Conservation (phyloP, 2,329 filamentous ascomycete species). For the Erysiphe pulchra region DNA sequence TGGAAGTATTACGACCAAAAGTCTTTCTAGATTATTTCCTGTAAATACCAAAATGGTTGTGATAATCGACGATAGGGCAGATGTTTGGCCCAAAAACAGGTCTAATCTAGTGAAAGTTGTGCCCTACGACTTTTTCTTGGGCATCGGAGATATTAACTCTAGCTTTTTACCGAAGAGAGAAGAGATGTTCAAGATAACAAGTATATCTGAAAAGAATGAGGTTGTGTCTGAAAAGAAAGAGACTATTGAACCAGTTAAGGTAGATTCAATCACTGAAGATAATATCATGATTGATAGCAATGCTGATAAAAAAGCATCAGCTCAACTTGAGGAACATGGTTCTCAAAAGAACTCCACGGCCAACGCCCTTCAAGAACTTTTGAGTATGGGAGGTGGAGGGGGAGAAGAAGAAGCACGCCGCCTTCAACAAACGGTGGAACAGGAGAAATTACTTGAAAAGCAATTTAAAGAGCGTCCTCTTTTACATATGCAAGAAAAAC, state of each 20-base stretch:
- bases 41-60: slow-evolving; percentile 98
- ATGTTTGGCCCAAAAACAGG: slow-evolving; percentile 82
- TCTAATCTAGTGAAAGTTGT: slow-evolving; percentile 84
- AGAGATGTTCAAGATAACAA: slow-evolving; percentile 17
- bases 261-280: slow-evolving; percentile 15
- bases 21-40: slow-evolving; percentile 70
- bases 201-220: slow-evolving; percentile 6
- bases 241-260: slow-evolving; percentile 1
- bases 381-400: slow-evolving; percentile 41
- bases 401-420: slow-evolving; percentile 37
- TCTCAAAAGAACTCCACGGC: slow-evolving; percentile 4
- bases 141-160: slow-evolving; percentile 95
- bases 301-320: neutral
- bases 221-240: slow-evolving; percentile 1
- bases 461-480: slow-evolving; percentile 76
- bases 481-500: slow-evolving; percentile 71
- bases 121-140: slow-evolving; percentile 93
- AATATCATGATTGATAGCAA: neutral
- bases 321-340: neutral
- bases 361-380: slow-evolving; percentile 41
- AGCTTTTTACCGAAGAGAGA: slow-evolving; percentile 71
- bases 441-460: slow-evolving; percentile 66
- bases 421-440: slow-evolving; percentile 55
- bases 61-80: slow-evolving; percentile 89
- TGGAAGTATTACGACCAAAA: slow-evolving; percentile 77